These are phyloP conservation scores for Elongisporangium anandrum DNA, from an alignment of 352 stramenopile species.

Conservation along the genomic window DNA sequence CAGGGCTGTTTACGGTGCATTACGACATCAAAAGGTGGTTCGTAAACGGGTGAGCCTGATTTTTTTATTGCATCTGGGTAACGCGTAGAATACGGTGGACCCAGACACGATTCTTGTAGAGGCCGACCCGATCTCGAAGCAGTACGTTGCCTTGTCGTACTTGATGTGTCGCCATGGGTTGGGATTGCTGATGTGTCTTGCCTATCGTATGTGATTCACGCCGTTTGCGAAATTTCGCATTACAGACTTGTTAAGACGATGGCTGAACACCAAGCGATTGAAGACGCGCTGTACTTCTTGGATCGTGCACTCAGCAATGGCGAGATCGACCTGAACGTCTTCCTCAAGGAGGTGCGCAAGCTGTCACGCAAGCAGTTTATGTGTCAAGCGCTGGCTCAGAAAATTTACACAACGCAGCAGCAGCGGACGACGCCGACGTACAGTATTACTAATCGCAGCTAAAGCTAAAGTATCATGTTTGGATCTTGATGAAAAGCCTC, in stretches of 20 bases:
- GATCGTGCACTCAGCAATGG: conserved; percentile 86
- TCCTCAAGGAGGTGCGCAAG: conserved; percentile 89
- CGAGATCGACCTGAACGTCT: conserved; percentile 77
- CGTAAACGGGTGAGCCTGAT: background rate
- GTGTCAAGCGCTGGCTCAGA: conserved; percentile 83
- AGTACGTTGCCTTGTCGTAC: conserved; percentile 41
- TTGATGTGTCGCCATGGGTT: background rate
- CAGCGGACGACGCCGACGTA: conserved; percentile 52
- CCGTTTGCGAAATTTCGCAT: conserved; percentile 3
- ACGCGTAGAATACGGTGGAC: conserved; percentile 53
- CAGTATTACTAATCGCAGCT: conserved; percentile 21
- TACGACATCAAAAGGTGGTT: background rate
- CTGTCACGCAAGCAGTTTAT: conserved; percentile 90
- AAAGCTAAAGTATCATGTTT: background rate
- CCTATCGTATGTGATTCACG: background rate
- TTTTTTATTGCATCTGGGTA: background rate
- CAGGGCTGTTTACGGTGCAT: background rate
- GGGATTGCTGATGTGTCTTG: background rate
- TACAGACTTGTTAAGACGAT: conserved; percentile 69
- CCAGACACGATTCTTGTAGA: conserved; percentile 78
- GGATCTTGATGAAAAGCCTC: background rate
- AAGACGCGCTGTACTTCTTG: conserved; percentile 91
- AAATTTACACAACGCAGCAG: conserved; percentile 81
- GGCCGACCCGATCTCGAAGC: conserved; percentile 68
- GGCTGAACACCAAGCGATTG: conserved; percentile 84